Conservation (phyloP, 495 filamentous ascomycete genomes). For the Neurospora sp. region DNA sequence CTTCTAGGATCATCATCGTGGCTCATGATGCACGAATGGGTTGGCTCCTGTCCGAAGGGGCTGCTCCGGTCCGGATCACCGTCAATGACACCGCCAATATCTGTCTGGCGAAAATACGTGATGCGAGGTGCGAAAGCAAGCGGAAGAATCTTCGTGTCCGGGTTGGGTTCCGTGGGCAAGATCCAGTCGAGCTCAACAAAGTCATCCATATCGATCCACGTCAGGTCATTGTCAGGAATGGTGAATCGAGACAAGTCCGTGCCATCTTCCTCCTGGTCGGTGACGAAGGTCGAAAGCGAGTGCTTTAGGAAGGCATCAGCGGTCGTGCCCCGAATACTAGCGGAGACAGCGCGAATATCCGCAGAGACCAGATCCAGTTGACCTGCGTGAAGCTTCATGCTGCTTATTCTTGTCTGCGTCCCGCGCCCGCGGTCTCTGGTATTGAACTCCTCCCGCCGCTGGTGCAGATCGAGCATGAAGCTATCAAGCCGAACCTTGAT, state of each 20-base stretch:
- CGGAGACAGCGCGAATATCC: slow-evolving; percentile 88
- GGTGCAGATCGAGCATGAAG: slow-evolving; percentile 92
- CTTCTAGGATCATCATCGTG: slow-evolving; percentile 83
- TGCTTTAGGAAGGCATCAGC: slow-evolving; percentile 59
- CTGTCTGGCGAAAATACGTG: slow-evolving; percentile 96
- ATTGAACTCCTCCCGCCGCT: slow-evolving; percentile 82
- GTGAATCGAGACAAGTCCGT: slow-evolving; percentile 79
- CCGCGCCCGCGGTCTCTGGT: slow-evolving; percentile 63
- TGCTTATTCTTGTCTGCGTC: slow-evolving; percentile 67
- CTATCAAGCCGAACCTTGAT: slow-evolving; percentile 89
- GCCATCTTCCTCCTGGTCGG: slow-evolving; percentile 37
- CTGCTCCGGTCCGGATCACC: slow-evolving; percentile 64
- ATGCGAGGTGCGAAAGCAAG: slow-evolving; percentile 86
- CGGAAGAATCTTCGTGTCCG: slow-evolving; percentile 86
- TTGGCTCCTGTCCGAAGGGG: slow-evolving; percentile 82
- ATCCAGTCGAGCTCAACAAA: slow-evolving; percentile 98
- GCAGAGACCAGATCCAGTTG: slow-evolving; percentile 87
- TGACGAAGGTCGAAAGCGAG: slow-evolving; percentile 37
- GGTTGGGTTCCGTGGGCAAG: slow-evolving; percentile 78
- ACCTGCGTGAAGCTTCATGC: slow-evolving; percentile 90
- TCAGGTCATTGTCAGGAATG: slow-evolving; percentile 87
- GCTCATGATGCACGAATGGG: slow-evolving; percentile 92
- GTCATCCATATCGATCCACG: slow-evolving; percentile 99
- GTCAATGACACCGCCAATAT: slow-evolving; percentile 61
- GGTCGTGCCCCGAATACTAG: slow-evolving; percentile 71